Evolutionary conservation across 768 basidiomycete species (phyloP), one percentile per base, ranked within the genome.

Genomic region (Thelephora aurantiotincta): DNA sequence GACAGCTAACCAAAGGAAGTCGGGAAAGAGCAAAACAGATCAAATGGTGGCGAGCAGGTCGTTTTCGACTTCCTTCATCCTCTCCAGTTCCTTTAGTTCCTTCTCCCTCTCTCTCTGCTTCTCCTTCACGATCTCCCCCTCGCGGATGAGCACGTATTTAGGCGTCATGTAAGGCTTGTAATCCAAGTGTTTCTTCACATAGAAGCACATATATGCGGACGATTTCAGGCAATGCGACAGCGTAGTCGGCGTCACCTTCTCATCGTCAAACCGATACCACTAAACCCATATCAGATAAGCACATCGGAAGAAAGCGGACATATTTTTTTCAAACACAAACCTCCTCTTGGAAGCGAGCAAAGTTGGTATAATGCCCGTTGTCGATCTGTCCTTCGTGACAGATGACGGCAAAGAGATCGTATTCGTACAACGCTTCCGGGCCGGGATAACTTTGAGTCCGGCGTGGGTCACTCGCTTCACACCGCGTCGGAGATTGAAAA

Each of bases 271-370:
- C 33, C 35, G 48, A 22, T 45, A 45, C 37, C 56, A 88, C 85
- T 88, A 94, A 56, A 93, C 91, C 58, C 96, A 92, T 60, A 96
- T 91, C 62, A 90, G 91, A 19, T 81, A 81, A 65, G 86, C 94
- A 90, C 90, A 97, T 81, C 93, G 60, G 26, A 26, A 33, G 0
- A 14, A 26, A 44, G 33, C 37, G 26, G 49, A 42, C 44, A 46
- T 19, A 48, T 33, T 14, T 35, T 42, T 36, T 9, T 22, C 23
- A 23, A 14, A 38, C 5, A 66, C 82, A 51, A 53, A 88, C 84
- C 67, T 91, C 89, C 56, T 94, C 84, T 48, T 82, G 75, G 56
- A 79, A 89, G 20, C 88, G 74, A 13, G 85, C 82, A 61, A 74
- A 92, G 59, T 83, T 86, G 23, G 84, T 91, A 63, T 96, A 98